phyloP scores from a whole-genome alignment of 139 green algal genomes.

The Haematococcus sp. region DNA sequence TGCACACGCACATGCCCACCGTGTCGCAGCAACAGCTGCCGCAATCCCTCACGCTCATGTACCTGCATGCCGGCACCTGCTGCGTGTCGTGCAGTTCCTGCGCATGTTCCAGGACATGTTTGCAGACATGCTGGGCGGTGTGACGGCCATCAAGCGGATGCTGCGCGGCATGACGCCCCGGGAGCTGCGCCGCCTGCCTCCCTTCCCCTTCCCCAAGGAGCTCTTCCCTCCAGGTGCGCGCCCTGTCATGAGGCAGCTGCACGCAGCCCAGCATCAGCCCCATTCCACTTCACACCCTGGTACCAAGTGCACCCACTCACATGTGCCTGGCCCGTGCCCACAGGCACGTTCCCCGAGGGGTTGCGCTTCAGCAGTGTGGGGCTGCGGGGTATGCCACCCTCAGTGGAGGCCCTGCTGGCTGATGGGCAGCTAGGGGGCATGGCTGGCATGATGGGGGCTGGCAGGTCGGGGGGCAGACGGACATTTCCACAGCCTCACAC shows the following conservation, averaged over 20 bases:
- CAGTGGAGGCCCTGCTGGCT: constrained; percentile 24
- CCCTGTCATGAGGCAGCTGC: neutral
- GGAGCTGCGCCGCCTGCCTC: constrained; percentile 44
- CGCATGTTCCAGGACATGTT: constrained; percentile 39
- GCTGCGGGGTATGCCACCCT: constrained; percentile 33
- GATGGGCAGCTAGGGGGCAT: neutral
- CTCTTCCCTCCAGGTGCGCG: constrained; percentile 46
- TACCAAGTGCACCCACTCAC: neutral
- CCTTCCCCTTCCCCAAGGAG: constrained; percentile 62
- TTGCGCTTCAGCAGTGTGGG: constrained; percentile 45
- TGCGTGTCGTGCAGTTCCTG: constrained; percentile 22
- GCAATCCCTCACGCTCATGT: too few relatives aligned
- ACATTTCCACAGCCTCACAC: neutral
- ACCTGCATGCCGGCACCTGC: too few relatives aligned
- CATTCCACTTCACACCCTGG: neutral
- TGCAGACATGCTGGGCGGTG: constrained; percentile 24
- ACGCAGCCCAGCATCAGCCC: neutral
- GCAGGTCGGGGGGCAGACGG: neutral
- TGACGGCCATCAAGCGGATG: constrained; percentile 27
- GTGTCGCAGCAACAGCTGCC: too few relatives aligned
- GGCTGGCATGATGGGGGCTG: neutral
- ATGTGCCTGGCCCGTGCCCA: neutral
- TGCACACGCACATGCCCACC: too few relatives aligned
- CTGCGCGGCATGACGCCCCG: constrained; percentile 33
- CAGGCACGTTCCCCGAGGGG: constrained; percentile 49